Evolutionary conservation across 1,284 basidiomycete species (phyloP), one percentile per base, ranked within the genome.

Genomic region (Puccinia hordei): DNA sequence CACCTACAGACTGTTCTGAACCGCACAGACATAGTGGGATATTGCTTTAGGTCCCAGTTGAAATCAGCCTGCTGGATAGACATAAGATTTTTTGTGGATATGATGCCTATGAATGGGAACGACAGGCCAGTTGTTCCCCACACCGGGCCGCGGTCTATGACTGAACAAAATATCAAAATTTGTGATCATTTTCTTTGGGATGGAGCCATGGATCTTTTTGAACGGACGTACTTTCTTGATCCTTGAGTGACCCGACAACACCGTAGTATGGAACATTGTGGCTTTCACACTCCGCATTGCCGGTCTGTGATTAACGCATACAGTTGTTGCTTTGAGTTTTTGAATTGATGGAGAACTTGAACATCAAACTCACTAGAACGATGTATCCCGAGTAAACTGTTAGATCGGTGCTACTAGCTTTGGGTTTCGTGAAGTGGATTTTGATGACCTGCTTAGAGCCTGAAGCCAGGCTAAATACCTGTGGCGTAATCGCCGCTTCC

Each of bases 341-440:
- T 2, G 30, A 13, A 24, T 51, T 51, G 17, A 33, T 6, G 19
- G 33, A 22, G 9, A 35, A 35, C 35, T 24, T 44, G 13, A 51
- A 22, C 35, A 38, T n/a, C 51, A 41, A 55, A 44, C 51, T 71
- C 35, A 81, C 79, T 30, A 74, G 12, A 38, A 49, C 15, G 24
- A 81, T 74, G 41, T 57, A 81, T 44, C 79, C 79, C n/a, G 79
- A 81, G 38, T 81, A 81, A 55, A 81, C 61, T 15, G 24, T 68
- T 10, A 81, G 46, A 55, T 72, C 38, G 15, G 30, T 30, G 27
- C 19, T 33, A 19, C 41, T 6, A n/a, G 53, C 24, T 38, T 66
- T 41, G 22, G 79, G 79, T 24, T 35, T 17, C 33, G 24, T 68
- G 53, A 81, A 81, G 22, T 41, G n/a, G 8, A 74, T 53, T 55